Evolutionary conservation across 108 stramenopile species (phyloP), one percentile per base, ranked within the genome.

Genomic region (Conticribra guillardii): DNA sequence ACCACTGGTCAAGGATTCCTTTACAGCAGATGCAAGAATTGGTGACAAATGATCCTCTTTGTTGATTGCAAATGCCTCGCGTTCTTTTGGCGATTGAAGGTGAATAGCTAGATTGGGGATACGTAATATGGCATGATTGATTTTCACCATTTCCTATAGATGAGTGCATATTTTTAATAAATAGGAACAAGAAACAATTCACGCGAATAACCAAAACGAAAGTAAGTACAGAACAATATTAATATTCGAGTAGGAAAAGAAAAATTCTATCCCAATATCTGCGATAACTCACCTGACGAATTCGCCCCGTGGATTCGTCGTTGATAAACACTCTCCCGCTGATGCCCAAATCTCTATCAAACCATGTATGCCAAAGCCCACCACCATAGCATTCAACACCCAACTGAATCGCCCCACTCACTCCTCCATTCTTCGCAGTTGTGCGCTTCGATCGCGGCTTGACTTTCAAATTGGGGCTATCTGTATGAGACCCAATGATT

Each of bases 31-130:
- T 47, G 97, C 96, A 22, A 99, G 70, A 18, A 99, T 87, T 19
- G 99, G 96, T 24, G 74, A 79, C 48, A 96, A 60, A 79, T 99
- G 96, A 62, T 89, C 90, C 74, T 99, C 97, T 55, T 98, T 90
- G 78, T 99, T 99, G 54, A 92, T 55, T 34, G 73, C 64, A 67
- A 97, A 96, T 18, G 89, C 92, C 59, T 90, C 86, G 29, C 93
- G 82, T 69, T 96, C 97, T 32, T 90, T 83, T 18, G 87, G 85
- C 24, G 82, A 82, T 48, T 88, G 87, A 67, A 99, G 83, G 82
- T 99, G 99, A 64, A 99, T 99, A 24, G 97, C 97, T 29, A 99
- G 78, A 60, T 88, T 97, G 24, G 97, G 90, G 50, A 99, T 92
- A 26, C 99, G 85, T 22, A 96, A 69, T 16, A 99, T 69, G 0